Percentiles rank a stretch among this genome's conserved stretches.
These are phyloP conservation scores for Eruca vesicaria DNA, from an alignment of 441 rosid species.

Conservation along the genomic window DNA sequence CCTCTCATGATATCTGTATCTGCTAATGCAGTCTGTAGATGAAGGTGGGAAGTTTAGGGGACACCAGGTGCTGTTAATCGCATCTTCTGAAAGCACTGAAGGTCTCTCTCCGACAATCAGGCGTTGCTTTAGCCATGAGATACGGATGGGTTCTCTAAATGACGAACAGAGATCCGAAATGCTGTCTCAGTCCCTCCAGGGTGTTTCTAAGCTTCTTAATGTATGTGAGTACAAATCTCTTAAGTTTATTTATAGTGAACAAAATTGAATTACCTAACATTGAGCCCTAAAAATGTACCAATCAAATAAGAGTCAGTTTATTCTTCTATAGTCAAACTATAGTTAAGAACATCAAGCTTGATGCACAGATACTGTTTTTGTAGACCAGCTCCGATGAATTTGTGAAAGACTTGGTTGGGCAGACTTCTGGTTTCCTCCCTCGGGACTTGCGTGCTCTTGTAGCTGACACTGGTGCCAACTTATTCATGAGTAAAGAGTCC, in stretches of 20 bases:
- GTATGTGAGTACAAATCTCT: slow-evolving; percentile 46
- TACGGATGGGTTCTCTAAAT: slow-evolving; percentile 75
- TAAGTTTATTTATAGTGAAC: neutral
- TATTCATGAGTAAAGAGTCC: slow-evolving; percentile 45
- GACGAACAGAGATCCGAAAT: slow-evolving; percentile 87
- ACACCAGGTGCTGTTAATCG: slow-evolving; percentile 75
- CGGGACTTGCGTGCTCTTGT: slow-evolving; percentile 81
- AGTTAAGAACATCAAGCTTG: slow-evolving; percentile 1
- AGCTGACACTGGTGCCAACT: slow-evolving; percentile 87
- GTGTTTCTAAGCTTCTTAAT: slow-evolving; percentile 60
- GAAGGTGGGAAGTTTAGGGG: slow-evolving; percentile 34
- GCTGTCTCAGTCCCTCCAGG: slow-evolving; percentile 71
- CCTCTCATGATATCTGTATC: neutral
- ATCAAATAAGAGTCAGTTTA: neutral
- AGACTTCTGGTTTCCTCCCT: slow-evolving; percentile 94
- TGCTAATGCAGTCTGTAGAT: slow-evolving; percentile 31
- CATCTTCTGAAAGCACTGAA: slow-evolving; percentile 82
- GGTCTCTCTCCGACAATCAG: slow-evolving; percentile 83
- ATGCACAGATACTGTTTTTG: slow-evolving; percentile 37
- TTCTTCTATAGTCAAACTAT: neutral
- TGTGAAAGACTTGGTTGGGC: slow-evolving; percentile 77
- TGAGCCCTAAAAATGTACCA: too few species aligned
- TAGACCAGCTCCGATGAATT: slow-evolving; percentile 66
- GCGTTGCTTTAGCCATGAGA: slow-evolving; percentile 98
- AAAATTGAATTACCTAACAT: neutral